Evolutionary conservation across 495 filamentous ascomycete genomes (phyloP).

Genomic region (Hypoxylon crocopeplum): DNA sequence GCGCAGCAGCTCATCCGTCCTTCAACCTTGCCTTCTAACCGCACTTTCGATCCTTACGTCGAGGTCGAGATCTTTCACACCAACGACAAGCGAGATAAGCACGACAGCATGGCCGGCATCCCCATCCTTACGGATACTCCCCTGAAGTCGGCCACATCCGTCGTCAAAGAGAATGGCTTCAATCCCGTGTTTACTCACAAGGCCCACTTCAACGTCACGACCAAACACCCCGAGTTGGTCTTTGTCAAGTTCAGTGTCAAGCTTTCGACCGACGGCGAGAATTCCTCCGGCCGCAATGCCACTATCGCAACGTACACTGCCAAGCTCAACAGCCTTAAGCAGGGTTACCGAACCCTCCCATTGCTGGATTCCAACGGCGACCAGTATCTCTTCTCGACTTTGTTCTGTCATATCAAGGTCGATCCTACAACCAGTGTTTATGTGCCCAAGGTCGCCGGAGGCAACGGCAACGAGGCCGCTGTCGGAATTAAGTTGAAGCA

Average conservation of each 20-base stretch:
- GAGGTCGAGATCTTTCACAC: constrained; percentile 94
- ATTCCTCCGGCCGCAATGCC: constrained; percentile 62
- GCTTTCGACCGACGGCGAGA: constrained; percentile 74
- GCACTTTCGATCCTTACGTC: constrained; percentile 87
- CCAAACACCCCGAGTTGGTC: constrained; percentile 89
- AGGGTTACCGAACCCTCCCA: constrained; percentile 97
- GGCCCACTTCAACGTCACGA: constrained; percentile 79
- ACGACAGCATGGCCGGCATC: constrained; percentile 51
- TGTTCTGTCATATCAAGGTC: constrained; percentile 86
- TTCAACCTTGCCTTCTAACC: constrained; percentile 68
- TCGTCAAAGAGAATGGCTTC: constrained; percentile 87
- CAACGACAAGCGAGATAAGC: constrained; percentile 77
- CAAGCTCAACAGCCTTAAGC: constrained; percentile 85
- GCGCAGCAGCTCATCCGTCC: constrained; percentile 93
- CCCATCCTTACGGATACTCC: constrained; percentile 66
- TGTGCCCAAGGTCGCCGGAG: constrained; percentile 46
- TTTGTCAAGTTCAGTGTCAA: constrained; percentile 94
- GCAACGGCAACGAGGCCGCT: constrained; percentile 44
- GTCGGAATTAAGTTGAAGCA: constrained; percentile 56
- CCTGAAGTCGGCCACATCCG: constrained; percentile 76
- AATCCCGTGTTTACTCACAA: constrained; percentile 80
- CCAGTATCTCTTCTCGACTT: constrained; percentile 89
- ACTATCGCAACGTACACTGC: constrained; percentile 86
- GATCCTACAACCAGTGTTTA: constrained; percentile 61
- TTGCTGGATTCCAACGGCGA: constrained; percentile 88